Evolutionary conservation across 768 basidiomycete genomes (phyloP).

Genomic region (Gymnopilus dilepis): DNA sequence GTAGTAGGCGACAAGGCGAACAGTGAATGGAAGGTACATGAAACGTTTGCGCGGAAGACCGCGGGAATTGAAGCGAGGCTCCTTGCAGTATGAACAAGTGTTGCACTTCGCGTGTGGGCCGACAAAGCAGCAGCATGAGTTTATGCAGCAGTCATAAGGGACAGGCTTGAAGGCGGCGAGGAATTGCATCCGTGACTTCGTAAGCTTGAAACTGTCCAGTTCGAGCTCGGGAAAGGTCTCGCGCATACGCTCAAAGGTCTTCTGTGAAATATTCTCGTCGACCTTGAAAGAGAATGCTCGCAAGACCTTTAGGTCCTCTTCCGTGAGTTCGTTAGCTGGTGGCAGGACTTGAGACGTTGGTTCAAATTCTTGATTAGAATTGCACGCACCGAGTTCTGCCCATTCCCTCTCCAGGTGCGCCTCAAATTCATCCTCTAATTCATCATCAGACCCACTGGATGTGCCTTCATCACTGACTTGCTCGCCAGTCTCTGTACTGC

Average conservation of each 20-base stretch:
- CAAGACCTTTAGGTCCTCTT: constrained; percentile 30
- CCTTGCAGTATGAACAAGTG: constrained; percentile 39
- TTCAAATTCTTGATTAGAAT: no score
- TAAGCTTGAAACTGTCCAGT: background rate
- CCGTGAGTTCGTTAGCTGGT: no score
- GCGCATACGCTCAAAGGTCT: constrained; percentile 30
- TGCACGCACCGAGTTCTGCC: no score
- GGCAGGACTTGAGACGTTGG: no score
- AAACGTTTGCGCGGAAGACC: constrained; percentile 30
- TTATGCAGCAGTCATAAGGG: constrained; percentile 45
- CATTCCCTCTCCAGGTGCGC: no score
- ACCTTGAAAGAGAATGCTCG: constrained; percentile 36
- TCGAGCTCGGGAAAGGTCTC: constrained; percentile 27
- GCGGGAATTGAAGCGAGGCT: constrained; percentile 10
- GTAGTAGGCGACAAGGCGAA: constrained; percentile 26
- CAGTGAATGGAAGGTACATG: constrained; percentile 39
- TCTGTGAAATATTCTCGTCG: constrained; percentile 29
- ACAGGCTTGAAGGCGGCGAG: constrained; percentile 39
- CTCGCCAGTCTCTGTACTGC: no score
- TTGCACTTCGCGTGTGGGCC: constrained; percentile 33
- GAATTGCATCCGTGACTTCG: constrained; percentile 13
- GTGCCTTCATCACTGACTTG: no score
- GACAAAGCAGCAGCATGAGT: constrained; percentile 45
- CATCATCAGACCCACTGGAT: no score
- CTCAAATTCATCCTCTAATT: no score